A percentile compares a stretch with the other conserved stretches of the same genome.
Conservation (phyloP, 257 asterid genomes). For the Jaltomata sinuosa region DNA sequence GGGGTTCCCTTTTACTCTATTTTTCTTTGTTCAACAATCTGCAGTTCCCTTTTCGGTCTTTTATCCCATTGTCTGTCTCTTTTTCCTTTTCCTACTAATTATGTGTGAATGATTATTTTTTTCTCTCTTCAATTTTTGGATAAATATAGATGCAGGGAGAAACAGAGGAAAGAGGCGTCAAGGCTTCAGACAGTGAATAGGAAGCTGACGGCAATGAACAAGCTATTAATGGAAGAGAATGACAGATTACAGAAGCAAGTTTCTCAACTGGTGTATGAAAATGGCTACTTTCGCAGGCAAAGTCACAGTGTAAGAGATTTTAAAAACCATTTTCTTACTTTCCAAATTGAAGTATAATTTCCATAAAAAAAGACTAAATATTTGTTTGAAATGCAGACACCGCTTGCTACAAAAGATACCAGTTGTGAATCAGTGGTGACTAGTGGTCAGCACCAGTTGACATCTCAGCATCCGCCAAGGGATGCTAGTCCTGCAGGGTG, state of each 20-base stretch:
- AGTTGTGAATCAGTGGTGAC: conserved; percentile 94
- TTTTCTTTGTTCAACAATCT: neutral
- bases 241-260: conserved; percentile 90
- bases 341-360: neutral
- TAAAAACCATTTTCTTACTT: neutral
- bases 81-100: neutral
- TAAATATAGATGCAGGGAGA: conserved; percentile 72
- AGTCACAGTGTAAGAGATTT: conserved; percentile 41
- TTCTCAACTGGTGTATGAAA: conserved; percentile 75
- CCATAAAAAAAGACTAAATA: neutral
- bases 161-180: conserved; percentile 84
- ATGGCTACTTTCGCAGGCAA: conserved; percentile 70
- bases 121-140: neutral
- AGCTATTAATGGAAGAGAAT: conserved; percentile 84
- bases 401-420: conserved; percentile 68
- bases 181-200: conserved; percentile 76
- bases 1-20: neutral
- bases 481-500: conserved; percentile 99
- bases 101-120: neutral
- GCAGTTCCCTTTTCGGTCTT: neutral
- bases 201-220: conserved; percentile 92
- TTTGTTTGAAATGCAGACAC: conserved; percentile 27
- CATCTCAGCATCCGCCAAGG: conserved; percentile 87
- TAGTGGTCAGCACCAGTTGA: conserved; percentile 73
- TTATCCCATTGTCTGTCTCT: neutral